Evolutionary conservation across 176 grass and related monocot genomes (phyloP).

Genomic region (Luzula sylvatica): DNA sequence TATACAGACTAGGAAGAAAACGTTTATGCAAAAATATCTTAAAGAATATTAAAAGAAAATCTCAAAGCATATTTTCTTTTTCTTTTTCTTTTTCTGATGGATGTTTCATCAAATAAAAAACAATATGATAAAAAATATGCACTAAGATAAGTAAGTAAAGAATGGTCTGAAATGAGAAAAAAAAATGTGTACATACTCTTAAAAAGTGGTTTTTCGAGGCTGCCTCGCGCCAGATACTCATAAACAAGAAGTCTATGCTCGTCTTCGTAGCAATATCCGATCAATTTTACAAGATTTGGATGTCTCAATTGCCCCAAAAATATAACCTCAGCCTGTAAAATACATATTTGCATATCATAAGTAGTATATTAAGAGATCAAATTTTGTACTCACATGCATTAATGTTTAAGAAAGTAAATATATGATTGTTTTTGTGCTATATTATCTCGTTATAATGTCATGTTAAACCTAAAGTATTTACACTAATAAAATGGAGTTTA

Average conservation of each 20-base stretch:
- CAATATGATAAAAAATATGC: neutral
- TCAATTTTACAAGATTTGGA: conserved; percentile 53
- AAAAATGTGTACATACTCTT: conserved; percentile 34
- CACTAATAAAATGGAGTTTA: too few relatives aligned
- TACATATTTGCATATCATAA: neutral
- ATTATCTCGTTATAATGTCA: too few relatives aligned
- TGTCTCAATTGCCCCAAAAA: conserved; percentile 58
- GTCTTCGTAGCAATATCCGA: conserved; percentile 65
- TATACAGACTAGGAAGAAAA: conserved; percentile 1
- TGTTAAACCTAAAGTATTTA: too few relatives aligned
- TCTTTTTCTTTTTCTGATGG: neutral
- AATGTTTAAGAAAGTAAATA: neutral
- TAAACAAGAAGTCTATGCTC: conserved; percentile 62
- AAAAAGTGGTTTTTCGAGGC: conserved; percentile 62
- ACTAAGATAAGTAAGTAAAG: neutral
- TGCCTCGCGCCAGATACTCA: conserved; percentile 54
- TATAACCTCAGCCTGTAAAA: conserved; percentile 48
- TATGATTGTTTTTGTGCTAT: too few relatives aligned
- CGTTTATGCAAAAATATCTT: too few relatives aligned
- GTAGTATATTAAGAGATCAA: too few relatives aligned
- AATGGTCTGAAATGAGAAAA: neutral
- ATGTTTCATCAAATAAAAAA: too few relatives aligned
- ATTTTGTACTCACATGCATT: neutral
- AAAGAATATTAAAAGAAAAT: neutral
- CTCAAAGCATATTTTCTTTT: neutral